A percentile compares a stretch with the other conserved stretches of the same genome.
Conservation (phyloP, 2,329 filamentous ascomycete genomes). For the Myrmaecium sp. region DNA sequence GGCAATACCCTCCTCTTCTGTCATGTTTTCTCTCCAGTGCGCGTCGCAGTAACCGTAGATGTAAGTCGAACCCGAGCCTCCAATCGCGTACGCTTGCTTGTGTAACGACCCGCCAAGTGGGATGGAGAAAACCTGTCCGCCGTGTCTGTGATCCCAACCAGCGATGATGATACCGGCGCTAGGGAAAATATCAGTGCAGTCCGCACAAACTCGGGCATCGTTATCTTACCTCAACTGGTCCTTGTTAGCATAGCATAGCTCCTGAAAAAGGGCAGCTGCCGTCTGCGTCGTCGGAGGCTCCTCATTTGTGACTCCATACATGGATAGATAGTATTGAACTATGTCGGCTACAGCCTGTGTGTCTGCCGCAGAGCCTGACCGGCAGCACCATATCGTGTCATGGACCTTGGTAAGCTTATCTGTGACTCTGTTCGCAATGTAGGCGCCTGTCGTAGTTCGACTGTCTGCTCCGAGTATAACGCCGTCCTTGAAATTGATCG, state of each 20-base stretch:
- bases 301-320: slow-evolving; percentile 82
- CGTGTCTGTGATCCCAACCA: slow-evolving; percentile 90
- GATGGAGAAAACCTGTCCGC: slow-evolving; percentile 94
- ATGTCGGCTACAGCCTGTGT: slow-evolving; percentile 97
- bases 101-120: slow-evolving; percentile 91
- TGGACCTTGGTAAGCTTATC: slow-evolving; percentile 98
- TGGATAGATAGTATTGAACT: slow-evolving; percentile 85
- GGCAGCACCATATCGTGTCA: slow-evolving; percentile 99
- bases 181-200: slow-evolving; percentile 9
- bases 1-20: slow-evolving; percentile 70
- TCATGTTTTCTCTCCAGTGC: slow-evolving; percentile 92
- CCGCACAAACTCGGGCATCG: not conserved
- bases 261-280: slow-evolving; percentile 89
- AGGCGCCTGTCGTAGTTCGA: slow-evolving; percentile 90
- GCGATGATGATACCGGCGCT: slow-evolving; percentile 96
- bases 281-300: slow-evolving; percentile 88
- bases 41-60: slow-evolving; percentile 98
- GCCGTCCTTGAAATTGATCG: slow-evolving; percentile 95
- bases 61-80: slow-evolving; percentile 93
- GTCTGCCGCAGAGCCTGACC: slow-evolving; percentile 91
- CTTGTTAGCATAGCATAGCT: slow-evolving; percentile 97
- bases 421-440: slow-evolving; percentile 97
- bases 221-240: slow-evolving; percentile 71
- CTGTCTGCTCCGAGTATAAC: slow-evolving; percentile 97
- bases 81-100: slow-evolving; percentile 92